Base-by-base conservation (phyloP, 2,329 filamentous ascomycete genomes). In the Diplodia scrobiculata region DNA sequence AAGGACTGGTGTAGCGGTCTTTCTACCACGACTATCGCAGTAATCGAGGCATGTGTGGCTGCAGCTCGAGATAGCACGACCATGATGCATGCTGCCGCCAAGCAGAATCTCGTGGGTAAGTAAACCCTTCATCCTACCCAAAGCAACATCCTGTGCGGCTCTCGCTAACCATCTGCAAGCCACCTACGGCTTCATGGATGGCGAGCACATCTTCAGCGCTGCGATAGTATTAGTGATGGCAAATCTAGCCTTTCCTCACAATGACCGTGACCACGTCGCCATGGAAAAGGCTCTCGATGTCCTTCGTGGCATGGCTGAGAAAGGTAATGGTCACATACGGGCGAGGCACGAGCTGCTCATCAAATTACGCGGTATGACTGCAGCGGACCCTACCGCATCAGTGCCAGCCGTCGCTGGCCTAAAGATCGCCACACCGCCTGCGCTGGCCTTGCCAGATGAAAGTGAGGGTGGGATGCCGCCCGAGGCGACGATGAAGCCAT, bases 181-280 rank as follows among this genome's bases (percentile, higher is more conserved):
- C 21, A 86, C 83, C 0, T 86, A 84, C 69, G 84, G 84, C 27
- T 86, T 84, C 71, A 83, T 86, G 76, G 84, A 86, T 67, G 81
- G 82, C 17, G 84, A 86, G 67, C 84, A 86, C 69, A 79, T 81
- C 27, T 85, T 86, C 69, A 84, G 82, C 0, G 83, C 84, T 1
- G 80, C 83, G 11, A 79, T 86, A 11, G 78, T 85, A 1, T 78
- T 86, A 5, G 81, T 85, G 27, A 84, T 86, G 80, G 81, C 84
- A 21, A 84, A 83, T 71, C 79, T 81, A 10, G 80, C 83, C 1
- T 84, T 86, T 66, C 83, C 83, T 0, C 71, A 75, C 32, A 79
- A 81, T 60, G 70, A 77, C 6, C 71, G 74, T 25, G 82, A 81
- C 69, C 75, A 45, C 21, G 69, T 73, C 7, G 77, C 81, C 5